phyloP scores from a whole-genome alignment of 495 filamentous ascomycete species.

The Parathielavia appendiculata region DNA sequence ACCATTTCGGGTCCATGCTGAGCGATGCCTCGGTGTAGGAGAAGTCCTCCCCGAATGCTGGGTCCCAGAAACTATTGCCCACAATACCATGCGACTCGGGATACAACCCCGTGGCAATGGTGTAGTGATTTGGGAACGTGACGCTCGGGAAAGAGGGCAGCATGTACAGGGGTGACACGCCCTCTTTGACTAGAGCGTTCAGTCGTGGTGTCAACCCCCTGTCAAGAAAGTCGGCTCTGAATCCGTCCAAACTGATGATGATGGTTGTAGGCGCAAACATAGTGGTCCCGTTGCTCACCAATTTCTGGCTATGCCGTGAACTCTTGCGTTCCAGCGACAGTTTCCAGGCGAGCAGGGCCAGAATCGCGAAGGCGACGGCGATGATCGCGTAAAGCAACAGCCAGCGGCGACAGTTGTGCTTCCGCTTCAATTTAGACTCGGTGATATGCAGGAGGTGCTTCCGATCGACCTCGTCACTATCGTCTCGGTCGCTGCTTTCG shows the following conservation, averaged over 20 bases:
- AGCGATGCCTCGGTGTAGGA: conserved; percentile 70
- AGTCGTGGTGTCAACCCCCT: conserved; percentile 79
- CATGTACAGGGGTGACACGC: conserved; percentile 89
- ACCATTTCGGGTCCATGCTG: conserved; percentile 83
- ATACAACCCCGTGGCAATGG: conserved; percentile 84
- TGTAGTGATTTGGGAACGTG: conserved; percentile 98
- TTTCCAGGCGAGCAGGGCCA: conserved; percentile 48
- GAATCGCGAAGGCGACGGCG: conserved; percentile 46
- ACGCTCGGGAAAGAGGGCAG: conserved; percentile 89
- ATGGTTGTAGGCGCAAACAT: conserved; percentile 88
- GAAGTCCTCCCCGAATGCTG: conserved; percentile 68
- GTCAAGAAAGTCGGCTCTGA: conserved; percentile 90
- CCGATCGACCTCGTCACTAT: conserved; percentile 51
- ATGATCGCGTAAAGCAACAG: conserved; percentile 50
- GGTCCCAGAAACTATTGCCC: conserved; percentile 92
- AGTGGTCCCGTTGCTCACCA: conserved; percentile 76
- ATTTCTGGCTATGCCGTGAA: conserved; percentile 17
- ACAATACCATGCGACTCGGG: conserved; percentile 92
- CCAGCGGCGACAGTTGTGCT: conserved; percentile 46
- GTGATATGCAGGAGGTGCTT: conserved; percentile 40
- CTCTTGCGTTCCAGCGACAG: conserved; percentile 37
- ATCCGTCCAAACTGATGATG: conserved; percentile 89
- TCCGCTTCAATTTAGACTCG: conserved; percentile 41
- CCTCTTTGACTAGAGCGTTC: conserved; percentile 69
- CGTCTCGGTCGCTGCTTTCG: conserved; percentile 51